Base-by-base conservation (phyloP, 139 green algal genomes). In the Zygnema circumcarinatum region DNA sequence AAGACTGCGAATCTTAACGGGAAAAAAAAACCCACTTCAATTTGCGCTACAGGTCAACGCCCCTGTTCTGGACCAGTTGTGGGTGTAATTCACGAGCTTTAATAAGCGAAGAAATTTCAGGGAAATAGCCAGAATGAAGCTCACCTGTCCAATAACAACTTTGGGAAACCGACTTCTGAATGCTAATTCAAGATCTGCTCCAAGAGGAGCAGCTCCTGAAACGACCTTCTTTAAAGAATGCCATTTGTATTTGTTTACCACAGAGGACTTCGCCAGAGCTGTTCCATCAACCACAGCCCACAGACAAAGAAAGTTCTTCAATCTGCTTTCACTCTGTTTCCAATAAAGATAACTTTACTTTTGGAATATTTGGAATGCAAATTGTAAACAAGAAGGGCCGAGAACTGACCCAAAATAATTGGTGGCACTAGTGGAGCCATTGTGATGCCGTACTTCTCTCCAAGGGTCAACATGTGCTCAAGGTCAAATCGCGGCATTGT, bases 401-500 rank as follows among this genome's bases (percentile, higher is more conserved):
- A 39, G 16, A 41, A 41, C 69, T 78, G 11, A 62, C 75, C 79
- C n/a, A 90, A 79, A 21, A 90, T 78, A 31, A 90, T 86, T 1
- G 85, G 85, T 32, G 85, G 85, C 25, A 85, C 85, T 20, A 90
- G 35, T 35, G 38, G 39, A 0, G 47, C 85, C 0, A 90, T 38
- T 0, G 85, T 52, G 39, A 90, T 80, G 2, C 25, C 2, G 42
- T 86, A 79, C 0, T 62, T 42, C 38, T 85, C 56, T 35, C 84
- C 35, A 2, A 54, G 47, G 2, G n/a, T 7, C 62, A 90, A 79
- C 42, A 87, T 81, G 25, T 78, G 38, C n/a, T 72, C n/a, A 67
- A 90, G 29, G 33, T 90, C 85, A 42, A 90, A 90, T 33, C 74
- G 53, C 32, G 85, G 76, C 11, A 90, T 56, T 35, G 74, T 75